A percentile compares a stretch with the other conserved stretches of the same genome.
These are phyloP conservation scores for Chlorociboria aeruginascens DNA, from an alignment of 495 filamentous ascomycete genomes.

Conservation along the genomic window DNA sequence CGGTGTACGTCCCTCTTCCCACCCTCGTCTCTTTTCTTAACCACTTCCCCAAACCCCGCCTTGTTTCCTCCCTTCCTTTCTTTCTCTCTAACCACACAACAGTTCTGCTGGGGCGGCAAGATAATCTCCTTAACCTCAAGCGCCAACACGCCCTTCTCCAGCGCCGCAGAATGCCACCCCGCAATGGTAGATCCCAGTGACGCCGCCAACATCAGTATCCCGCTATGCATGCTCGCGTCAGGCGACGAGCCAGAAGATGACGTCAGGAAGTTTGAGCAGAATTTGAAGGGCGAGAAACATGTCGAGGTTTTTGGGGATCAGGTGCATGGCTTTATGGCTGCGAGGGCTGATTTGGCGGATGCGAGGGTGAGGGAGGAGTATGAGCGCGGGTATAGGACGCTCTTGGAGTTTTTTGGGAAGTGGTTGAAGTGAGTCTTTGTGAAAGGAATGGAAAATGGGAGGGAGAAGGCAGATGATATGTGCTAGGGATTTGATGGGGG, in stretches of 20 bases:
- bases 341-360: constrained; percentile 56
- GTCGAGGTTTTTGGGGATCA: constrained; percentile 74
- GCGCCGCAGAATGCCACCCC: constrained; percentile 63
- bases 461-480: background rate
- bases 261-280: constrained; percentile 59
- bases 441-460: background rate
- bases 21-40: background rate
- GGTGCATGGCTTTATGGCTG: constrained; percentile 90
- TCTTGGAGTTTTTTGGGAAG: constrained; percentile 65
- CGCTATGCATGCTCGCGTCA: constrained; percentile 53
- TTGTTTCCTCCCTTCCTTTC: background rate
- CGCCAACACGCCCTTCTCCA: constrained; percentile 49
- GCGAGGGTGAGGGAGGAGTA: constrained; percentile 61
- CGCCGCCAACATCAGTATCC: constrained; percentile 51
- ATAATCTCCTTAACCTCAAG: constrained; percentile 44
- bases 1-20: constrained; percentile 36
- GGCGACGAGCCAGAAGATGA: constrained; percentile 53
- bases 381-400: constrained; percentile 61
- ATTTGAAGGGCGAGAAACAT: constrained; percentile 52
- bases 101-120: constrained; percentile 91
- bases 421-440: constrained; percentile 36
- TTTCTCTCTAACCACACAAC: no score
- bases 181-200: constrained; percentile 79
- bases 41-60: background rate
- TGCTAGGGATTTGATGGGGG: background rate